Evolutionary conservation across 371 early-diverging fungal genomes (phyloP).

Genomic region (Mucor ambiguus): DNA sequence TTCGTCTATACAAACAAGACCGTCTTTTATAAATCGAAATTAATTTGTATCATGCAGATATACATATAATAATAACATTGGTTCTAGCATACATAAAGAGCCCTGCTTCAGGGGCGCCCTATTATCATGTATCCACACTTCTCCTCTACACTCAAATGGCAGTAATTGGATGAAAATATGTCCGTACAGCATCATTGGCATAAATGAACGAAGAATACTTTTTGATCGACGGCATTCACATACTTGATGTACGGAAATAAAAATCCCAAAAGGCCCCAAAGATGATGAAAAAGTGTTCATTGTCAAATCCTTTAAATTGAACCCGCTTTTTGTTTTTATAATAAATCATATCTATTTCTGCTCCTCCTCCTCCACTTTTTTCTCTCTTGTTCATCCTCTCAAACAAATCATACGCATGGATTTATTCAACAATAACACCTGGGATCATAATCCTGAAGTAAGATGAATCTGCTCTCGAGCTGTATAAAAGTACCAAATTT

Average conservation of each 20-base stretch:
- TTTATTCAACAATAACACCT: neutral
- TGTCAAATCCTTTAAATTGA: constrained; percentile 2
- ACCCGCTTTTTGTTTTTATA: neutral
- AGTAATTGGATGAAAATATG: constrained; percentile 2
- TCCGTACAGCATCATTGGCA: neutral
- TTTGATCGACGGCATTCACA: neutral
- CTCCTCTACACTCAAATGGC: neutral
- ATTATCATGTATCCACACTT: neutral
- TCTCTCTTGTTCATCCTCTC: neutral
- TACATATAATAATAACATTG: neutral
- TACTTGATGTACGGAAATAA: constrained; percentile 9
- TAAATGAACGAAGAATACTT: neutral
- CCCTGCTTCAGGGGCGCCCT: neutral
- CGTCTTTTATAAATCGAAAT: neutral
- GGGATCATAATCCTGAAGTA: constrained; percentile 2
- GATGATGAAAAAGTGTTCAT: neutral
- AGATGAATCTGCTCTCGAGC: neutral
- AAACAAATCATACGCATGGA: neutral
- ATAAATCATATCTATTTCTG: neutral
- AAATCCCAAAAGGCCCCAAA: neutral
- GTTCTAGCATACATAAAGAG: neutral
- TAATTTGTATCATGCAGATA: neutral
- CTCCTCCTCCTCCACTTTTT: neutral
- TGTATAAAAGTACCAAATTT: neutral
- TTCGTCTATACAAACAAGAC: neutral